Conservation (phyloP, 2,329 filamentous ascomycete species). For the Pseudogymnoascus verrucosus region DNA sequence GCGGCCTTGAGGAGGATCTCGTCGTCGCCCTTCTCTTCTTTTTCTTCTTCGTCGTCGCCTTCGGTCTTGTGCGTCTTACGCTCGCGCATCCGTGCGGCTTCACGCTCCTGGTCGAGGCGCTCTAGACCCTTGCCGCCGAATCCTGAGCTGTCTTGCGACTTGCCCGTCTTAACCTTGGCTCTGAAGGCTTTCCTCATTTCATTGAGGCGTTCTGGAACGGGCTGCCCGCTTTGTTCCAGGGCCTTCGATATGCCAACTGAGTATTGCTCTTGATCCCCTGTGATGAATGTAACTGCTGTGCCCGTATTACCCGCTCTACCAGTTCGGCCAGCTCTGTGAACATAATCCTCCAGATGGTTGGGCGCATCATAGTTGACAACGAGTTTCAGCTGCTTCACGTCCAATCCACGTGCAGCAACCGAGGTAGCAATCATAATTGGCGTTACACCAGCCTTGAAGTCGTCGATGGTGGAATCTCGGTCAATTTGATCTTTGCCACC, state of each 20-base stretch:
- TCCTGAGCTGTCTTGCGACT: slow-evolving; percentile 80
- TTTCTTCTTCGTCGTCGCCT: slow-evolving; percentile 71
- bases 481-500: slow-evolving; percentile 92
- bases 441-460: slow-evolving; percentile 87
- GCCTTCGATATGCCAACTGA: slow-evolving; percentile 83
- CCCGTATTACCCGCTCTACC: slow-evolving; percentile 91
- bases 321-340: slow-evolving; percentile 87
- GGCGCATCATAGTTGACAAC: slow-evolving; percentile 95
- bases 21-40: slow-evolving; percentile 60
- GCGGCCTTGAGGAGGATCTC: slow-evolving; percentile 65
- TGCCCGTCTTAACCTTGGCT: slow-evolving; percentile 86
- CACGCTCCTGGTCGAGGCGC: slow-evolving; percentile 81
- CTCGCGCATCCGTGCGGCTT: slow-evolving; percentile 77
- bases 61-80: slow-evolving; percentile 85
- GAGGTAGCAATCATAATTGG: slow-evolving; percentile 92
- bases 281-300: slow-evolving; percentile 90
- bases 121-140: slow-evolving; percentile 95
- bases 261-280: slow-evolving; percentile 84
- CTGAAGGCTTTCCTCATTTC: slow-evolving; percentile 66
- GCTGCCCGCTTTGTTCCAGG: slow-evolving; percentile 72
- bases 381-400: slow-evolving; percentile 91
- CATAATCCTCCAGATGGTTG: slow-evolving; percentile 93
- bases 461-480: slow-evolving; percentile 81
- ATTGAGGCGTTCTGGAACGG: slow-evolving; percentile 61
- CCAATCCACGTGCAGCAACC: slow-evolving; percentile 86